Conservation (phyloP, 345 rosid genomes). For the Syzygium jambos region DNA sequence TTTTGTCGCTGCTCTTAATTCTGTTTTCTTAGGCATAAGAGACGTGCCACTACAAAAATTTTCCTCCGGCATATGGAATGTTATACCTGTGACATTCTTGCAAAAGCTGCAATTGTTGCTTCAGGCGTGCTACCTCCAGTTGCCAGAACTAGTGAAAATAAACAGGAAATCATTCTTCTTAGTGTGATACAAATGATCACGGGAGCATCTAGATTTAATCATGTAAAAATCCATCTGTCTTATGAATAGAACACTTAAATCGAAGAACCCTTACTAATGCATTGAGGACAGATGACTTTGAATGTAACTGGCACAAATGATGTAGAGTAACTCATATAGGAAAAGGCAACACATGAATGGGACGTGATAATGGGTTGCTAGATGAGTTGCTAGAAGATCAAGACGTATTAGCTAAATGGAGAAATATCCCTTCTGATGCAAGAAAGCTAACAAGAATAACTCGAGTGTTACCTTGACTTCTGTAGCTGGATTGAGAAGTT, state of each 20-base stretch:
- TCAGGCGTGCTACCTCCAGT: constrained; percentile 57
- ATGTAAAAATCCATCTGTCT: not conserved
- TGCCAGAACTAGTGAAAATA: constrained; percentile 60
- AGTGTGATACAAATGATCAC: not conserved
- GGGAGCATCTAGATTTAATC: not conserved
- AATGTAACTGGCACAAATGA: not conserved
- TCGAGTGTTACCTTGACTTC: constrained; percentile 48
- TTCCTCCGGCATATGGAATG: not conserved
- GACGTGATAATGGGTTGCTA: not conserved
- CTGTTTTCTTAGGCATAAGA: not conserved
- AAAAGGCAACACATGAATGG: not conserved
- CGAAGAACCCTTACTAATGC: not conserved
- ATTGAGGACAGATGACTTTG: not conserved
- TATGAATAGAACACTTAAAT: not conserved
- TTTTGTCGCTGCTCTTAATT: not conserved
- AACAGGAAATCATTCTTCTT: not conserved
- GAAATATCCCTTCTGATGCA: not conserved
- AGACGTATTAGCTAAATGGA: not conserved
- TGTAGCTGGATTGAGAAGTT: constrained; percentile 41
- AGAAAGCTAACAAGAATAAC: not conserved
- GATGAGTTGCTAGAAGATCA: not conserved
- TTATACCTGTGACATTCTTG: constrained; percentile 65
- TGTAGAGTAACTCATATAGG: not conserved
- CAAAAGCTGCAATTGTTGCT: constrained; percentile 53
- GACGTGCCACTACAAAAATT: not conserved